Evolutionary conservation across 2,329 filamentous ascomycete species (phyloP), one percentile per base, ranked within the genome.

Genomic region (Trichophyton rubrum): DNA sequence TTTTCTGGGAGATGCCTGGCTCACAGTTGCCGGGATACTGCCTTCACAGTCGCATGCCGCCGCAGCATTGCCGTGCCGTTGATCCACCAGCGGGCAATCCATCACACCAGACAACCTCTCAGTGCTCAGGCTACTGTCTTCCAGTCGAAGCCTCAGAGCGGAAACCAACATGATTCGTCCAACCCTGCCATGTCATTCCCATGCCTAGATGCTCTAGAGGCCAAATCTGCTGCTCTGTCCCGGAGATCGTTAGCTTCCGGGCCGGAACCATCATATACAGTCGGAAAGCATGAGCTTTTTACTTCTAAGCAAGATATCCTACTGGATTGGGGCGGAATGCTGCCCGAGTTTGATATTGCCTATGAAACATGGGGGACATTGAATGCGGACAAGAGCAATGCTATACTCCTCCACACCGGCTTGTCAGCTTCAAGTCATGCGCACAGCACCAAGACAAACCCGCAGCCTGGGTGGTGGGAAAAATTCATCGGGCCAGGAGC

Each of bases 361-460:
- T 96, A 96, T 73, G 92, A 97, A 74, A 87, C 89, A 0, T 97
- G 92, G 92, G 92, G 92, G 2, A 77, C 77, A 38, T 77, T 95
- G 71, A 95, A 96, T 69, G 75, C 79, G 17, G 85, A 90, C 73
- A 87, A 82, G 73, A 89, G 84, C 70, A 99, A 99, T 72, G 90
- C 86, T 3, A 93, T 99, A 63, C 80, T 99, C 7, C 77, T 99
- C 1, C 90, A 97, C 72, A 99, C 93, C 0, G 93, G 93, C 7
- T 80, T 99, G 3, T 96, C 91, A 0, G 93, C 93, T n/a, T 96
- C 91, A 5, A 97, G 91, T 61, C 93, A 99, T 75, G 93, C 93
- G 1, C 91, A 91, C 70, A 96, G 90, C 61, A 97, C 92, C n/a
- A 80, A 83, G 59, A 78, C 80, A 8, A 99, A 99, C 72, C 82